Conservation (phyloP, 2,329 filamentous ascomycete genomes). For the Epichloe coenophiala region DNA sequence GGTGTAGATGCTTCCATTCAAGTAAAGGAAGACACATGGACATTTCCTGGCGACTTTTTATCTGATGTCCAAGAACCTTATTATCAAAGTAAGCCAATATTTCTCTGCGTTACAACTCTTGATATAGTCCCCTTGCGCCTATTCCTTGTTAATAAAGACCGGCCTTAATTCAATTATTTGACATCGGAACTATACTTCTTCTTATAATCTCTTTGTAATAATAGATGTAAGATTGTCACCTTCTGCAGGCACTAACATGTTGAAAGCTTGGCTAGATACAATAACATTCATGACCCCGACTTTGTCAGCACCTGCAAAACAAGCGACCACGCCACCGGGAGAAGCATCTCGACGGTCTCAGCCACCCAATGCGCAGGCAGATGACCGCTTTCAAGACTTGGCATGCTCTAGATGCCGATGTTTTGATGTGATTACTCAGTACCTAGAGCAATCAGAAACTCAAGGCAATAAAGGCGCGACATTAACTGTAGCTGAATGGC, state of each 20-base stretch:
- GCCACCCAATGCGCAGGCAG: neutral
- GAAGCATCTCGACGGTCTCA: neutral
- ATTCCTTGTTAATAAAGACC: neutral
- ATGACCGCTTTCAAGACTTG: neutral
- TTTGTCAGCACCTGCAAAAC: neutral
- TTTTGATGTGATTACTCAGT: neutral
- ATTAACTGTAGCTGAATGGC: neutral
- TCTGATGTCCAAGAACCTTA: neutral
- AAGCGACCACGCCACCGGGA: neutral
- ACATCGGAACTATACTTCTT: accelerated
- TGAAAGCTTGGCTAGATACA: neutral
- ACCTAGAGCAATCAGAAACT: neutral
- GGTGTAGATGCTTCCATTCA: neutral
- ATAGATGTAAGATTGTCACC: neutral
- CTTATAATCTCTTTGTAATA: neutral
- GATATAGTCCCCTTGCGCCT: neutral
- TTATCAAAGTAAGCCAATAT: neutral
- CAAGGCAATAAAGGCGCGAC: neutral
- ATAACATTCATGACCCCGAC: neutral
- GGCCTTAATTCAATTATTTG: neutral
- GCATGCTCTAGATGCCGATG: neutral
- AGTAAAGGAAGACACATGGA: neutral
- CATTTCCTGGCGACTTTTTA: neutral
- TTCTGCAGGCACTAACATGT: neutral
- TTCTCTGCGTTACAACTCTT: neutral